Evolutionary conservation across 2,329 filamentous ascomycete genomes (phyloP).

Genomic region (Teratosphaeriaceae sp.): DNA sequence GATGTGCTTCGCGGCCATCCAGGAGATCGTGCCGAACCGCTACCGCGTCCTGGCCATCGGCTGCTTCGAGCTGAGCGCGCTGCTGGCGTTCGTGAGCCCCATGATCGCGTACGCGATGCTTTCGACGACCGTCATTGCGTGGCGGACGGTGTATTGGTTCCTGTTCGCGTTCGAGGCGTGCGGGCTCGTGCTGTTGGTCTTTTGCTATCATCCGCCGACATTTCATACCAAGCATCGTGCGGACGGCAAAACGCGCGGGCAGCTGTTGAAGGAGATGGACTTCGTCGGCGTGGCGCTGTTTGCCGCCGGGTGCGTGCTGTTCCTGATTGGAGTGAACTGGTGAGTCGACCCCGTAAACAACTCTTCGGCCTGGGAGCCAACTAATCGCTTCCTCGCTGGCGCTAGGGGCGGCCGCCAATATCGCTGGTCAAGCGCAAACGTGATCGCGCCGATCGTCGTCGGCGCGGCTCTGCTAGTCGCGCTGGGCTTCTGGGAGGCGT

Average conservation of each 20-base stretch:
- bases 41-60: conserved; percentile 27
- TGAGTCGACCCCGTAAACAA: not conserved
- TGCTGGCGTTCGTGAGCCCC: conserved; percentile 18
- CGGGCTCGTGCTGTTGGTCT: conserved; percentile 26
- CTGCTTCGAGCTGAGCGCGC: conserved; percentile 15
- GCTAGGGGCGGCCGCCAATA: conserved; percentile 12
- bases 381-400: too few relatives aligned
- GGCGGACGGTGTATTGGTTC: conserved; percentile 12
- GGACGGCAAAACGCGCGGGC: conserved; percentile 22
- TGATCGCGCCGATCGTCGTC: conserved; percentile 9
- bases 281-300: conserved; percentile 38
- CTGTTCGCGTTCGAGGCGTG: conserved; percentile 12
- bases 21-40: conserved; percentile 26
- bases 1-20: conserved; percentile 22
- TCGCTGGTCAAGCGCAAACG: conserved; percentile 9
- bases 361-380: too few relatives aligned
- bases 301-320: conserved; percentile 5
- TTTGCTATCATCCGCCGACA: conserved; percentile 26
- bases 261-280: conserved; percentile 40
- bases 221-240: conserved; percentile 26
- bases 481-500: conserved; percentile 10
- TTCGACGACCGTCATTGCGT: conserved; percentile 5
- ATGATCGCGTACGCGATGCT: conserved; percentile 13
- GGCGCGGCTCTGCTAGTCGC: conserved; percentile 10
- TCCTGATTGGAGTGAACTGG: conserved; percentile 12